These are phyloP conservation scores for Agrocybe praecox DNA, from an alignment of 768 basidiomycete genomes.

Conservation along the genomic window DNA sequence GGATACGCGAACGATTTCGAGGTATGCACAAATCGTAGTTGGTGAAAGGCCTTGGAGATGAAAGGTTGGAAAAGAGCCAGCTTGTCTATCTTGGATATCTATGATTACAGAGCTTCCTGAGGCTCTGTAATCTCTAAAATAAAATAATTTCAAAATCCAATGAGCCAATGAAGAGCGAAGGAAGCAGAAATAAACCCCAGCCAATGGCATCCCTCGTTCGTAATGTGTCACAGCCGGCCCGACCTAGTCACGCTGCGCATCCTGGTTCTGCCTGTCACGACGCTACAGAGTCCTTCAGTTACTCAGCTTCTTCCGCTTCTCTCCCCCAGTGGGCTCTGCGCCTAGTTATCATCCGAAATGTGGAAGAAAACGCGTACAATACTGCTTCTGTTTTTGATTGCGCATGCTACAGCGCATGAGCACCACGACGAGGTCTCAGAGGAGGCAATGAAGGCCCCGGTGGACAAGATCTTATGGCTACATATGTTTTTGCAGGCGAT, in stretches of 20 bases:
- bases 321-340: not conserved
- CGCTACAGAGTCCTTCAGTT: too few species aligned
- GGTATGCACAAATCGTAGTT: not conserved
- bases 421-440: slow-evolving; percentile 68
- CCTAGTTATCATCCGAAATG: slow-evolving; percentile 2
- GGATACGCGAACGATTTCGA: not conserved
- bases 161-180: not conserved
- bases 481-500: slow-evolving; percentile 79
- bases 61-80: slow-evolving; percentile 5
- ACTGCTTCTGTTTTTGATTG: slow-evolving; percentile 15
- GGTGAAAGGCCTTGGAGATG: not conserved
- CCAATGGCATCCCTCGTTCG: not conserved
- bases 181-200: not conserved
- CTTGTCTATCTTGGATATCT: not conserved
- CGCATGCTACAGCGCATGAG: slow-evolving; percentile 49
- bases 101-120: not conserved
- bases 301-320: not conserved
- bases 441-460: slow-evolving; percentile 62
- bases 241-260: too few species aligned
- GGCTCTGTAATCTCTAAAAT: not conserved
- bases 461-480: slow-evolving; percentile 80
- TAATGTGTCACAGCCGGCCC: not conserved
- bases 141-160: not conserved
- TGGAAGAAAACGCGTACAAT: slow-evolving; percentile 1
- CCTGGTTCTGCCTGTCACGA: too few species aligned